phyloP scores from a whole-genome alignment of 2,329 filamentous ascomycete genomes.

The Xylariaceae sp. region DNA sequence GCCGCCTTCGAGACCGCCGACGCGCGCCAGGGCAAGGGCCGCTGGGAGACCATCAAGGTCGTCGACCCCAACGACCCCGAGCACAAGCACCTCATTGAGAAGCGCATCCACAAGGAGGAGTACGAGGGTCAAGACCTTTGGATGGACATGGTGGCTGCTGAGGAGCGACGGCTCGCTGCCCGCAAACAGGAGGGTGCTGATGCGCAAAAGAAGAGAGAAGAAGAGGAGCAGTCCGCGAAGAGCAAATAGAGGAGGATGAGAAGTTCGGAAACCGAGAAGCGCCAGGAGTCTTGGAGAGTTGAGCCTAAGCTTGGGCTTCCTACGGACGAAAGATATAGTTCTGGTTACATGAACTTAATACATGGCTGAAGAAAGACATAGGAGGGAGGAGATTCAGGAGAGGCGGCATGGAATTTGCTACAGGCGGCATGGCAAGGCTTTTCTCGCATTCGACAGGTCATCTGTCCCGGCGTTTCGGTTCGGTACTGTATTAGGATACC shows the following conservation, averaged over 20 bases:
- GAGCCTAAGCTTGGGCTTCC: no score
- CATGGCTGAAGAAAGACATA: no score
- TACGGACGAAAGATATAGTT: no score
- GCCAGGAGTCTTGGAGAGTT: no score
- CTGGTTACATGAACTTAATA: no score
- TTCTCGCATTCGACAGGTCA: no score
- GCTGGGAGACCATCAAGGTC: constrained; percentile 85
- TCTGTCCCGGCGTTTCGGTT: no score
- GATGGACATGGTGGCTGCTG: constrained; percentile 87
- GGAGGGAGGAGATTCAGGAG: no score
- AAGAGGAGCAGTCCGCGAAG: constrained; percentile 13
- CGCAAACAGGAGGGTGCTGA: constrained; percentile 44
- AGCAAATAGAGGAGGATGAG: not conserved
- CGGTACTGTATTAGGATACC: no score
- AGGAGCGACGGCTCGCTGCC: constrained; percentile 65
- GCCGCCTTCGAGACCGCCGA: constrained; percentile 84
- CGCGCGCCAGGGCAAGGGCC: constrained; percentile 73
- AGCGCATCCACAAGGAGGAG: constrained; percentile 84
- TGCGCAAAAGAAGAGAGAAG: constrained; percentile 27
- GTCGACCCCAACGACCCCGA: constrained; percentile 81
- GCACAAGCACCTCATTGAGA: constrained; percentile 84
- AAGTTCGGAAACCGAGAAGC: not conserved
- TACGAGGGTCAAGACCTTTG: constrained; percentile 92
- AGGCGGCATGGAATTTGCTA: no score
- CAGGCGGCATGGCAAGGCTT: no score